These are phyloP conservation scores for Bremia lactucae DNA, from an alignment of 352 stramenopile genomes.

Conservation along the genomic window DNA sequence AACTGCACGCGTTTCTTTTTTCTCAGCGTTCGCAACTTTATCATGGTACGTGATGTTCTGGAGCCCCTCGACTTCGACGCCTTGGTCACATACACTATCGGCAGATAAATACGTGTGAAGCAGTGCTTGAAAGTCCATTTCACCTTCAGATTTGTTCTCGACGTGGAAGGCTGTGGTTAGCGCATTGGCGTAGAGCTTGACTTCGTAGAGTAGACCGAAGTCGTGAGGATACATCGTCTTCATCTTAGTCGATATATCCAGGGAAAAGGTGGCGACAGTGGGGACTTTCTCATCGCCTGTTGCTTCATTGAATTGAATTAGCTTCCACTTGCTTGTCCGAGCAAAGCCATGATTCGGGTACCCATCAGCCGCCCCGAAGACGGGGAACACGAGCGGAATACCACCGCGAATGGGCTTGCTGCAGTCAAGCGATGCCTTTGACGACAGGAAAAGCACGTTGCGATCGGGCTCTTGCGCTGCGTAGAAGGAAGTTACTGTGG, in stretches of 20 bases:
- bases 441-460: conserved; percentile 90
- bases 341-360: conserved; percentile 93
- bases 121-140: conserved; percentile 89
- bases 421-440: conserved; percentile 83
- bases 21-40: conserved; percentile 72
- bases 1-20: conserved; percentile 41
- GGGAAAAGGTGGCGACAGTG: conserved; percentile 51
- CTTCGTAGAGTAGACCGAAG: conserved; percentile 75
- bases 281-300: conserved; percentile 28
- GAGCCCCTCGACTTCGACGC: conserved; percentile 74
- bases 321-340: conserved; percentile 61
- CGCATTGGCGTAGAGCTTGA: conserved; percentile 72
- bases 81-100: conserved; percentile 53
- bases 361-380: conserved; percentile 84
- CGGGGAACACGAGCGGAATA: conserved; percentile 94
- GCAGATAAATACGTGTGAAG: conserved; percentile 92
- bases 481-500: conserved; percentile 86
- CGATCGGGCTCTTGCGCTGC: conserved; percentile 41
- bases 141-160: conserved; percentile 74
- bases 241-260: conserved; percentile 31
- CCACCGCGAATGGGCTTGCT: conserved; percentile 91
- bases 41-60: conserved; percentile 79
- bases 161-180: conserved; percentile 86
- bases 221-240: conserved; percentile 63
- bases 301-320: conserved; percentile 35